Evolutionary conservation across 441 rosid species (phyloP).

Genomic region (Flueggea neowawraea): DNA sequence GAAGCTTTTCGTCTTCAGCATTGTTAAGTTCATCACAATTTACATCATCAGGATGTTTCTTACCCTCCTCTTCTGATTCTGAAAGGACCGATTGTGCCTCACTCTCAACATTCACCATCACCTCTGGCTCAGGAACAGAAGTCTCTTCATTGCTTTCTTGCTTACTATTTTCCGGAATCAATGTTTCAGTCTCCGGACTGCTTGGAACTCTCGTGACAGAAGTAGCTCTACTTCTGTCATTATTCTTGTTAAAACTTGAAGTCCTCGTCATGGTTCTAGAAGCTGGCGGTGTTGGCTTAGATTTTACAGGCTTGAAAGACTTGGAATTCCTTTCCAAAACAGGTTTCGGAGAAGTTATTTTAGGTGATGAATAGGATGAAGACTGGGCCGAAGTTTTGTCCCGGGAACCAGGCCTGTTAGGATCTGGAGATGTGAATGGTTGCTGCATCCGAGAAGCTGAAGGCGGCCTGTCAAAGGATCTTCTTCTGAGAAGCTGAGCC

Average conservation of each 20-base stretch:
- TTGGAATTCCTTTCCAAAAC: conserved; percentile 24
- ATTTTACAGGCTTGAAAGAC: conserved; percentile 18
- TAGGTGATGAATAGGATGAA: conserved; percentile 27
- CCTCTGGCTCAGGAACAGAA: conserved; percentile 14
- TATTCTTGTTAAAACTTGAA: conserved; percentile 6
- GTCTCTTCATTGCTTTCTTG: conserved; percentile 16
- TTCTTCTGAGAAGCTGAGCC: conserved; percentile 38
- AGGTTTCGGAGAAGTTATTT: conserved; percentile 13
- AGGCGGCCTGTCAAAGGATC: conserved; percentile 63
- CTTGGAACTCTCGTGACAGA: conserved; percentile 6
- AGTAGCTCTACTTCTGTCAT: neutral
- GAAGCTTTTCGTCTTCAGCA: conserved; percentile 14
- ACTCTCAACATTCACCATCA: conserved; percentile 10
- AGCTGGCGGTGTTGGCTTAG: conserved; percentile 12
- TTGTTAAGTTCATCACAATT: neutral
- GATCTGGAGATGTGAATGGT: conserved; percentile 35
- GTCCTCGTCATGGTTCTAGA: conserved; percentile 15
- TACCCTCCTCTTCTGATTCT: conserved; percentile 5
- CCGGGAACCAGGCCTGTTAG: conserved; percentile 21
- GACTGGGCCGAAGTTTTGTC: conserved; percentile 34
- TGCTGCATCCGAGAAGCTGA: conserved; percentile 29
- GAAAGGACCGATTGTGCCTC: conserved; percentile 1
- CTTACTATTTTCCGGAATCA: conserved; percentile 7
- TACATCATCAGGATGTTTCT: conserved; percentile 1
- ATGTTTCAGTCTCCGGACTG: neutral